Evolutionary conservation across 768 basidiomycete species (phyloP).

Genomic region (Trametes coccinea): DNA sequence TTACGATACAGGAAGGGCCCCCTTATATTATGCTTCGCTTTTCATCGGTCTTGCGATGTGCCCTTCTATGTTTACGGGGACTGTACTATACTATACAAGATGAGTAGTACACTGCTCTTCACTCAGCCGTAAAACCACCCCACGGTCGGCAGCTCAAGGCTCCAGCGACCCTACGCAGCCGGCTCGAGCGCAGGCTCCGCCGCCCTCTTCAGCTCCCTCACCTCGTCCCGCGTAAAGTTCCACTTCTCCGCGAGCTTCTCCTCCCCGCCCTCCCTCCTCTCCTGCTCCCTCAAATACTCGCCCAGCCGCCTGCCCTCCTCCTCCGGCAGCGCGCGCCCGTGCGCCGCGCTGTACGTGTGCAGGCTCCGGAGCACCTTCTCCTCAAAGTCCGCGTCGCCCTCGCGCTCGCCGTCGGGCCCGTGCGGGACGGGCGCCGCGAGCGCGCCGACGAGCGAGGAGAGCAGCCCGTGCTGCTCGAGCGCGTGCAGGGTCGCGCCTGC

Average conservation of each 20-base stretch:
- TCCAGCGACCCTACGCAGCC: background rate
- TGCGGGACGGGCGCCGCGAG: conserved; percentile 59
- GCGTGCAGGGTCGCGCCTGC: conserved; percentile 50
- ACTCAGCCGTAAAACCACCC: too few relatives aligned
- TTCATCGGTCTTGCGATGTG: too few relatives aligned
- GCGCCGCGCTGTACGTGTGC: conserved; percentile 50
- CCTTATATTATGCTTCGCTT: too few relatives aligned
- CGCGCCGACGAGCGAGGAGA: conserved; percentile 52
- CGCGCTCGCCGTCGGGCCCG: conserved; percentile 66
- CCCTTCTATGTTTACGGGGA: background rate
- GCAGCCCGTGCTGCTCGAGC: conserved; percentile 45
- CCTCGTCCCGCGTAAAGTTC: conserved; percentile 31
- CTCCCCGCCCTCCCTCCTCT: conserved; percentile 31
- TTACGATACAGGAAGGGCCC: background rate
- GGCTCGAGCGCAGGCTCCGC: background rate
- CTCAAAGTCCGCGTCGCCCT: conserved; percentile 63
- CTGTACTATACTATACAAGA: conserved; percentile 9
- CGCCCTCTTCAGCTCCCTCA: conserved; percentile 20
- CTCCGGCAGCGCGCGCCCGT: conserved; percentile 35
- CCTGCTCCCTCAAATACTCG: conserved; percentile 13
- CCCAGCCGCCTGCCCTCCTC: background rate
- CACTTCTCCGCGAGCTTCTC: conserved; percentile 29
- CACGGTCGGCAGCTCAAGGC: background rate
- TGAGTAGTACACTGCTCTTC: too few relatives aligned
- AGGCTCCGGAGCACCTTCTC: conserved; percentile 66